Evolutionary conservation across 345 rosid genomes (phyloP), one percentile per base, ranked within the genome.

Genomic region (Cardiospermum halicacabum): DNA sequence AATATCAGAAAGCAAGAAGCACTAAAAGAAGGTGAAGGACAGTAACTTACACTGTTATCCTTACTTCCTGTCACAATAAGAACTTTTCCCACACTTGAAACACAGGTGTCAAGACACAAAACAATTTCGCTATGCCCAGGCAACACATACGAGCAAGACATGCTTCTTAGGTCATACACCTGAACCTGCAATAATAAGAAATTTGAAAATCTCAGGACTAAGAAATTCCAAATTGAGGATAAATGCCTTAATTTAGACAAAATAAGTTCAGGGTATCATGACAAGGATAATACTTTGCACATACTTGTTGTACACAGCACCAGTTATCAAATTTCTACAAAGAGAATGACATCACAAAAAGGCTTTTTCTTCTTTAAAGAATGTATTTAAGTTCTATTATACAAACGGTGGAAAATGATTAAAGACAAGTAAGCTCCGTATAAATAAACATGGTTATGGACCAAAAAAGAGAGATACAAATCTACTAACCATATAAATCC

Each of bases 101-200:
- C 58, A 53, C 92, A 85, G 56, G 95, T 87, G 64, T 94, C 99
- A 7, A 94, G 84, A 75, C 92, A 86, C 53, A 88, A 73, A 70
- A 94, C 78, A 72, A 81, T 87, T 68, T 89, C 92, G 40, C 84
- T 74, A 60, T 94, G 99, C 59, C 97, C 97, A 25, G 89, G 64
- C 82, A 94, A 80, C 27, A 91, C 92, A 59, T 88, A 94, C 10
- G 91, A 85, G 82, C 99, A 94, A 37, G 99, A 91, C 95, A 88
- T 91, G 73, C 96, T 78, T 61, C 83, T 79, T 61, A 85, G 74
- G 56, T 91, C 95, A 81, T 89, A 94, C 60, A 94, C 95, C 65
- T 87, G 94, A 76, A 93, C 87, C 97, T 94, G 86, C 78, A 78
- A 7, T 50, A 43, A 27, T 37, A 43, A 11, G 59, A 72, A 66